phyloP scores from a whole-genome alignment of 352 stramenopile species.

The Pythium rishiriense region DNA sequence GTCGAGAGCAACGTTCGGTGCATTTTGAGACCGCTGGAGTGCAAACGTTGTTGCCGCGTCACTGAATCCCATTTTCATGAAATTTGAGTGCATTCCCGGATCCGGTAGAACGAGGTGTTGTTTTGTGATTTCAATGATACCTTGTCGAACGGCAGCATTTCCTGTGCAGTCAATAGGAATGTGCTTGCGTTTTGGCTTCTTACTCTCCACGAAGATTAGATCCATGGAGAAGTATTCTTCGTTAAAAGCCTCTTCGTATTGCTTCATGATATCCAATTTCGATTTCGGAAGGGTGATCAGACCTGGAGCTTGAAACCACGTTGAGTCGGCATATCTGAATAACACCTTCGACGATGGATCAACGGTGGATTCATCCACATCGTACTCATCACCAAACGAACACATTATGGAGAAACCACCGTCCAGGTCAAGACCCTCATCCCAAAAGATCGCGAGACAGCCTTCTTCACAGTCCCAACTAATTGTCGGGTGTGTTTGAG shows the following conservation, averaged over 20 bases:
- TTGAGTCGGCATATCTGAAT: slow-evolving; percentile 81
- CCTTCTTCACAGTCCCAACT: slow-evolving; percentile 83
- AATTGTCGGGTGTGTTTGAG: slow-evolving; percentile 38
- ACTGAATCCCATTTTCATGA: slow-evolving; percentile 77
- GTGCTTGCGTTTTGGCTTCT: slow-evolving; percentile 35
- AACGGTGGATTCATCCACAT: slow-evolving; percentile 42
- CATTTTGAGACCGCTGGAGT: slow-evolving; percentile 76
- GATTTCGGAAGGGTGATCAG: slow-evolving; percentile 74
- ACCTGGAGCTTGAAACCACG: slow-evolving; percentile 67
- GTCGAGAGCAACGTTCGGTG: slow-evolving; percentile 72
- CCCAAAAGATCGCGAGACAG: slow-evolving; percentile 80
- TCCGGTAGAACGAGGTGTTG: slow-evolving; percentile 77
- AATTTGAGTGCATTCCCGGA: slow-evolving; percentile 79
- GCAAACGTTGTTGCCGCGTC: slow-evolving; percentile 77
- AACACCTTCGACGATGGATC: slow-evolving; percentile 71
- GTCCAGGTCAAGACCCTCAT: slow-evolving; percentile 72
- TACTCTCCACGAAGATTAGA: slow-evolving; percentile 68
- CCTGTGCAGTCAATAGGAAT: slow-evolving; percentile 67
- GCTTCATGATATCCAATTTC: slow-evolving; percentile 82
- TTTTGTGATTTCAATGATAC: slow-evolving; percentile 78
- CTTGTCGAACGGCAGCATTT: slow-evolving; percentile 66
- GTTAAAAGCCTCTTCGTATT: slow-evolving; percentile 84
- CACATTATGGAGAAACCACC: slow-evolving; percentile 84
- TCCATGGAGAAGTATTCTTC: slow-evolving; percentile 81
- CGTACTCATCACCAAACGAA: slow-evolving; percentile 81